Base-by-base conservation (phyloP, 371 early-diverging fungal species). In the Gilbertella persicaria region DNA sequence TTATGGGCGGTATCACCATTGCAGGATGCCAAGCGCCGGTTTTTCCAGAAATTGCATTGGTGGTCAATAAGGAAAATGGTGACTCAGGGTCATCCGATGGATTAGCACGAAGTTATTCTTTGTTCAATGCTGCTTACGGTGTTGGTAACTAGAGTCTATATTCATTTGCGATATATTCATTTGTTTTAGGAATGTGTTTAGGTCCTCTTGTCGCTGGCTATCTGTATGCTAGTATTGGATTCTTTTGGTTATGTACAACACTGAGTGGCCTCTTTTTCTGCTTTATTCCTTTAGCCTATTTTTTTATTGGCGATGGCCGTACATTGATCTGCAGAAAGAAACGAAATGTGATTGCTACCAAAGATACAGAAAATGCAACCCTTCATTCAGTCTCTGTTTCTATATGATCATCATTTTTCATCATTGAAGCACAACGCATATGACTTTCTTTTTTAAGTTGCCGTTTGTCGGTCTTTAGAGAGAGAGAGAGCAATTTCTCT, bases 111-210 rank as follows among this genome's bases (percentile, higher is more conserved):
- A 71, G 75, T 21, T 75, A 75, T 49, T 71, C 71, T 5, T 39
- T 75, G 12, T 71, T 71, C 45, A 75, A 75, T 46, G 75, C 71
- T 13, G 75, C 75, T 1, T 75, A 71, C 45, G 75, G 69, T 5
- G 55, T 66, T 44, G 75, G 75, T 62, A 60, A 48, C 16, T 19
- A 29, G 8, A 39, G 20, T 29, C 25, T 40, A 6, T 17, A 35
- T 35, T 9, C 6, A 35, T 26, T 17, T 20, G 8, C n/a, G 26
- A 36, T 33, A 19, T 14, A 25, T 42, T 25, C 12, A 35, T 36
- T 45, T 24, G 17, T 26, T 14, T 2, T 46, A 61, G 61, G 61
- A 9, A 68, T 69, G 60, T 58, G 65, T 25, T 13, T 63, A 8
- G 62, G 62, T 2, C 62, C 68, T 23, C 21, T 64, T 2, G 26